A percentile compares a stretch with the other conserved stretches of the same genome.
These are phyloP conservation scores for Boletus eberwhitei DNA, from an alignment of 768 basidiomycete species.

Conservation along the genomic window DNA sequence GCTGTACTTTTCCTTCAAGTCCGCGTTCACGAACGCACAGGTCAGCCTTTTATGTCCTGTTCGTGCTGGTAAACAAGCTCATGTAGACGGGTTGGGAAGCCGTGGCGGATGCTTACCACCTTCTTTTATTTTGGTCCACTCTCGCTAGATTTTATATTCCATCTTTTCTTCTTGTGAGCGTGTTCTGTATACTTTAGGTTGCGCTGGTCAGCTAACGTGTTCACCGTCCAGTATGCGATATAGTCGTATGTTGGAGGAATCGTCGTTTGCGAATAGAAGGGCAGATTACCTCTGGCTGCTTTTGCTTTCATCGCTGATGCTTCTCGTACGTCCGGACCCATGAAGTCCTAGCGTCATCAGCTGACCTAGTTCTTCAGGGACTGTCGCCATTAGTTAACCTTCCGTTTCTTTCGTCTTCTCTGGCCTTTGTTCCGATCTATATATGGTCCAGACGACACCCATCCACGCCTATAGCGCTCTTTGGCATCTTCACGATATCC, in stretches of 20 bases:
- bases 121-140: conserved; percentile 97
- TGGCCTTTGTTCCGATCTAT: conserved; percentile 95
- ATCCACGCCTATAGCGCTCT: conserved; percentile 91
- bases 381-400: conserved; percentile 88
- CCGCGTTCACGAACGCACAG: conserved; percentile 79
- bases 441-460: conserved; percentile 96
- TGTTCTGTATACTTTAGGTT: background rate
- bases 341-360: background rate
- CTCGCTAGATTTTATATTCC: conserved; percentile 92
- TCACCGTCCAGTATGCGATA: conserved; percentile 80
- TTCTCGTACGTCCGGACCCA: conserved; percentile 57
- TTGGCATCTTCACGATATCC: conserved; percentile 91
- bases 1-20: conserved; percentile 88
- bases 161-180: conserved; percentile 96
- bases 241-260: conserved; percentile 94
- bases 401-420: conserved; percentile 88
- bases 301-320: conserved; percentile 75
- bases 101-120: conserved; percentile 85
- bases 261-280: conserved; percentile 83
- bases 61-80: conserved; percentile 4
- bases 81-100: conserved; percentile 40
- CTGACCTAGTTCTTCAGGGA: conserved; percentile 39
- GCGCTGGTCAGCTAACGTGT: background rate
- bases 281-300: conserved; percentile 98
- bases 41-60: conserved; percentile 25